Evolutionary conservation across 305 asterid species (phyloP).

Genomic region (Fraxinus velutina): DNA sequence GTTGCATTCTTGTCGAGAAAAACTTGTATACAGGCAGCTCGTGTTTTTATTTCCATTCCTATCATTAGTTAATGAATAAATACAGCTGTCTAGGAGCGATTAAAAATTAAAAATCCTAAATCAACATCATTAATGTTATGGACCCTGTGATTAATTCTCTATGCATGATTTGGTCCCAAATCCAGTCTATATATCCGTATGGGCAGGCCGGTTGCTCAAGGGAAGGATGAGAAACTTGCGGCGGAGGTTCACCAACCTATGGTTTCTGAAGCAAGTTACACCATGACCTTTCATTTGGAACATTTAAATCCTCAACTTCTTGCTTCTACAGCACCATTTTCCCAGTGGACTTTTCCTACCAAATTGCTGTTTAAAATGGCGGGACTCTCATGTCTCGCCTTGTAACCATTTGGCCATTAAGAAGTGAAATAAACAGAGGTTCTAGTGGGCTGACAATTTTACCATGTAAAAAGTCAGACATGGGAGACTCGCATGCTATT

Average conservation of each 20-base stretch:
- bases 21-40: neutral
- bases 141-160: neutral
- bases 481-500: neutral
- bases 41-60: neutral
- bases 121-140: neutral
- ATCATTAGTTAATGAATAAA: neutral
- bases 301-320: neutral
- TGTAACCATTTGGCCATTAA: neutral
- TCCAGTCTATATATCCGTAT: neutral
- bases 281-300: neutral
- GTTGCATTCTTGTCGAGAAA: neutral
- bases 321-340: neutral
- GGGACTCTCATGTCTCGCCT: neutral
- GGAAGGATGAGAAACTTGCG: neutral
- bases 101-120: neutral
- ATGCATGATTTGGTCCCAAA: neutral
- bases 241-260: neutral
- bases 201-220: neutral
- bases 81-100: neutral
- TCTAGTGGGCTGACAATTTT: neutral
- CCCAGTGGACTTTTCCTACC: neutral
- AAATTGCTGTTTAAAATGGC: neutral
- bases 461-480: neutral
- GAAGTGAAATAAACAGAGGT: neutral
- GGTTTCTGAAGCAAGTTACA: neutral